phyloP scores from a whole-genome alignment of 768 basidiomycete genomes.

The Rhodotorula kratochvilovae region DNA sequence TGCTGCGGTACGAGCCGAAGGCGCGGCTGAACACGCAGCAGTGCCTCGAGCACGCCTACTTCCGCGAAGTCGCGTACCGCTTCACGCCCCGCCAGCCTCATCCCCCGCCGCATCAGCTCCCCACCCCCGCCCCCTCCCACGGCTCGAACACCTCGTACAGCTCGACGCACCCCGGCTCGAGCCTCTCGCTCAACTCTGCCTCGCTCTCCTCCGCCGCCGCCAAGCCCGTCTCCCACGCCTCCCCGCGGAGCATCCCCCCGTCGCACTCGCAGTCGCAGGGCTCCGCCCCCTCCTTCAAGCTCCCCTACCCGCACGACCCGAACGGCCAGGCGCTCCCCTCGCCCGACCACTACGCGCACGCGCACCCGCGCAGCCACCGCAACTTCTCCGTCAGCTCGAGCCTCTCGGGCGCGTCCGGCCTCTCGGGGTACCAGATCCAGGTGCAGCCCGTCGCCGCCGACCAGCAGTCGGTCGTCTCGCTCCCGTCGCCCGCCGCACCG shows the following conservation, averaged over 20 bases:
- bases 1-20: conserved; percentile 87
- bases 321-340: conserved; percentile 12
- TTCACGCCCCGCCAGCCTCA: conserved; percentile 44
- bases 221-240: conserved; percentile 14
- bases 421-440: conserved; percentile 28
- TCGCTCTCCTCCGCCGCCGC: not conserved
- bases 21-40: conserved; percentile 76
- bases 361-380: not conserved
- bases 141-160: conserved; percentile 3
- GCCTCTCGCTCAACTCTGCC: conserved; percentile 20
- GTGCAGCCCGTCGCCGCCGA: conserved; percentile 16
- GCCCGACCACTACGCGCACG: conserved; percentile 3
- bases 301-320: not conserved
- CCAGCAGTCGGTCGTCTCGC: conserved; percentile 5
- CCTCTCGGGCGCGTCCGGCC: conserved; percentile 13
- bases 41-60: conserved; percentile 83
- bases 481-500: conserved; percentile 3
- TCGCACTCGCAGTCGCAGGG: conserved; percentile 31
- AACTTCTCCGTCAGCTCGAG: conserved; percentile 28
- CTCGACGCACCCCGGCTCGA: conserved; percentile 1
- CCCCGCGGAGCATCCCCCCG: conserved; percentile 38
- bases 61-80: conserved; percentile 61
- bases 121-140: conserved; percentile 11
- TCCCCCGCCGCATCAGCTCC: conserved; percentile 31
- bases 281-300: conserved; percentile 23